phyloP scores from a whole-genome alignment of 208 protist genomes.

The Leishmania aethiopica region DNA sequence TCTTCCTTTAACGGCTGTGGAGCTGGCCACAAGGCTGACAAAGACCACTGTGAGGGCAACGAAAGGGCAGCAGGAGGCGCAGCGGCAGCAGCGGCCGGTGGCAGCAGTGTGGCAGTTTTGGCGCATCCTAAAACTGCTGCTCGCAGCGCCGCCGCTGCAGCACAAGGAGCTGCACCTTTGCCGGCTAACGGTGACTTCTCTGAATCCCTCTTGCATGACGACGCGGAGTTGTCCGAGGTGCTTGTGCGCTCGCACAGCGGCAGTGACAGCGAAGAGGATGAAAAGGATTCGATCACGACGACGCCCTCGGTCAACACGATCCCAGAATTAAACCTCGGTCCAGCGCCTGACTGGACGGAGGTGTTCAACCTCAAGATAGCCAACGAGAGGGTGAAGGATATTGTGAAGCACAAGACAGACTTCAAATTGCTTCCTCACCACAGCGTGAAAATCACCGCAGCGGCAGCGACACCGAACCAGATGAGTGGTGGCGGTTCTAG shows the following conservation, averaged over 20 bases:
- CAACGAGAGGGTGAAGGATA: slow-evolving; percentile 34
- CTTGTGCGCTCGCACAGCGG: background rate
- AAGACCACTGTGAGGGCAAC: background rate
- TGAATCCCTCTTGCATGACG: background rate
- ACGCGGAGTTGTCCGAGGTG: background rate
- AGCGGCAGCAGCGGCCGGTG: background rate
- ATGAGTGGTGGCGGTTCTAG: background rate
- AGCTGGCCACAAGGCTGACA: background rate
- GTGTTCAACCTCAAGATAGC: slow-evolving; percentile 39
- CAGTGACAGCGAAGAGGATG: background rate
- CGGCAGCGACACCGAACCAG: background rate
- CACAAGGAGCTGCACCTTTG: background rate
- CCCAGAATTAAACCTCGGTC: slow-evolving; percentile 14
- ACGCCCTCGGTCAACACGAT: slow-evolving; percentile 16
- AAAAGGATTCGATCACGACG: slow-evolving; percentile 10
- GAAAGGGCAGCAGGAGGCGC: background rate
- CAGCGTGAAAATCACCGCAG: slow-evolving; percentile 12
- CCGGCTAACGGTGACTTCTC: background rate
- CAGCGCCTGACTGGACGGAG: slow-evolving; percentile 28
- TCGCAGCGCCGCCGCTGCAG: too few relatives aligned
- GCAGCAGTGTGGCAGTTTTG: background rate
- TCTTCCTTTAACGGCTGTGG: background rate
- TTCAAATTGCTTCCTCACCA: slow-evolving; percentile 29
- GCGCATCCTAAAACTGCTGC: background rate
- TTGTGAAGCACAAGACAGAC: slow-evolving; percentile 33